Percentiles rank a stretch among this genome's conserved stretches.
These are phyloP conservation scores for Colletotrichum sp. DNA, from an alignment of 2,329 filamentous ascomycete species.

Conservation along the genomic window DNA sequence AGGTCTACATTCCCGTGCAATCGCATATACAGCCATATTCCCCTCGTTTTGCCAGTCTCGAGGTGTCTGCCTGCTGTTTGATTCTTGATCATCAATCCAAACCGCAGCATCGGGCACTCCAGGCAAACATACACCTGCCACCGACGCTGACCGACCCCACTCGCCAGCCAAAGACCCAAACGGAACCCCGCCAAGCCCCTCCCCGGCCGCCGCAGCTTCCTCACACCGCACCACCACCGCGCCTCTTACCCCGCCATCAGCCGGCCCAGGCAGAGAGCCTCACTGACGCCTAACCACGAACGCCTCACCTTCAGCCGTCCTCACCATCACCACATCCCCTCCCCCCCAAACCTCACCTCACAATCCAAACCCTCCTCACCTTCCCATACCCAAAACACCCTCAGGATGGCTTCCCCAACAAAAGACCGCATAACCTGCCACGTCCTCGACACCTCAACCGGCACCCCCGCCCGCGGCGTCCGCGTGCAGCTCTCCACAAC, in stretches of 20 bases:
- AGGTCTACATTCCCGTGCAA: background rate
- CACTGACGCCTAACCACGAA: background rate
- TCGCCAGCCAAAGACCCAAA: background rate
- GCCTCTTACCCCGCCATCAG: background rate
- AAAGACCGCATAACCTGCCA: conserved; percentile 83
- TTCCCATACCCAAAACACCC: background rate
- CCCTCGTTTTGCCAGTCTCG: accelerated
- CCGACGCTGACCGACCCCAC: background rate
- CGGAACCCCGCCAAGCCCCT: background rate
- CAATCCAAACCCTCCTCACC: background rate
- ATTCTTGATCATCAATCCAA: no score
- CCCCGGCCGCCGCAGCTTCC: background rate
- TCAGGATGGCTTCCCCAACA: background rate
- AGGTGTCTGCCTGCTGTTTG: no score
- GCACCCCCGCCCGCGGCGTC: conserved; percentile 70
- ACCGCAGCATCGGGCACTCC: background rate
- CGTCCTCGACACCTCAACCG: conserved; percentile 81
- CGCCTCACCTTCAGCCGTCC: background rate
- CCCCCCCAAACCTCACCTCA: background rate
- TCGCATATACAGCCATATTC: background rate
- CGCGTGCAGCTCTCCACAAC: conserved; percentile 67
- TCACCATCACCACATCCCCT: background rate
- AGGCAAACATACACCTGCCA: background rate
- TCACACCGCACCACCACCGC: background rate
- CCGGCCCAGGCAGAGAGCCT: background rate